Conservation (phyloP, 83 land plant species). For the Thuja plicata region DNA sequence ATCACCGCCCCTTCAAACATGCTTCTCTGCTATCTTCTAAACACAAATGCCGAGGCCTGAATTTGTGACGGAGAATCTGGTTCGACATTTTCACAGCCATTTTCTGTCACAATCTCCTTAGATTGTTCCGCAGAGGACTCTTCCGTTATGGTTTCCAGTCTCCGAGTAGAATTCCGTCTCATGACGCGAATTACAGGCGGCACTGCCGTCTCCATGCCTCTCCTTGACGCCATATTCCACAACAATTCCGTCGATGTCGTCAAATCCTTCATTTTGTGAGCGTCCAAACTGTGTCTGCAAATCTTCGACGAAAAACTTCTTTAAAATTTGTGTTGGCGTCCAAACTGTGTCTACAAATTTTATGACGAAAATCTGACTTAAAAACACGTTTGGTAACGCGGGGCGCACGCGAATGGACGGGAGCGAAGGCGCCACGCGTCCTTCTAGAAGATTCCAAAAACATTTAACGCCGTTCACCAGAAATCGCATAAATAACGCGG, state of each 20-base stretch:
- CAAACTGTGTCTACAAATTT: background rate
- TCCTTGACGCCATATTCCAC: background rate
- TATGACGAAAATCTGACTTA: background rate
- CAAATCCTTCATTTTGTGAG: background rate
- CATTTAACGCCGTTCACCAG: too few relatives aligned
- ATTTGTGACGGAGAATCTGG: conserved; percentile 13
- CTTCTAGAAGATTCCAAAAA: too few relatives aligned
- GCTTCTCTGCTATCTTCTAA: background rate
- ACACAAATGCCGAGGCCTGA: background rate
- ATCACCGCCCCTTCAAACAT: too few relatives aligned
- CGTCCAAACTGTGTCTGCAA: background rate
- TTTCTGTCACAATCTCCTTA: background rate
- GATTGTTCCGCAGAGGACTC: background rate
- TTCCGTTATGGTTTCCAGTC: conserved; percentile 9
- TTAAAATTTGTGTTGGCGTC: too few relatives aligned
- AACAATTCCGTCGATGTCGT: background rate
- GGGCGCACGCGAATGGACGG: background rate
- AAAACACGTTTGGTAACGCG: background rate
- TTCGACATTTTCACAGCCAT: background rate
- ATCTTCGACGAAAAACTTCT: background rate
- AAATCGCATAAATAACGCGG: too few relatives aligned
- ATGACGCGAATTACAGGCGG: conserved; percentile 8
- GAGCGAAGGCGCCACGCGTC: too few relatives aligned
- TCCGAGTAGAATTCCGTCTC: conserved; percentile 4
- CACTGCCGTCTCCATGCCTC: background rate